Conservation (phyloP, 2,329 filamentous ascomycete species). For the Talaromyces islandicus region DNA sequence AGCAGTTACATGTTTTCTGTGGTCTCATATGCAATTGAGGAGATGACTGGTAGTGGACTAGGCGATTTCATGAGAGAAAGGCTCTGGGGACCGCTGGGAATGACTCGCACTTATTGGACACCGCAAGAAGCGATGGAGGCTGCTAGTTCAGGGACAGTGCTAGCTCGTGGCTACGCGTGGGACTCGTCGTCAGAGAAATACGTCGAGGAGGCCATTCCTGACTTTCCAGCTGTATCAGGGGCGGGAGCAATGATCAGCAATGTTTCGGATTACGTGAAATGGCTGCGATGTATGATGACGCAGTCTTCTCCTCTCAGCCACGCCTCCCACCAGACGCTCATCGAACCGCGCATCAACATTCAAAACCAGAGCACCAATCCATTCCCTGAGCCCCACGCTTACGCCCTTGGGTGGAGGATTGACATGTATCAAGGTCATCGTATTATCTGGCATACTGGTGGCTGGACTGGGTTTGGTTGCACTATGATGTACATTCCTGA, state of each 20-base stretch:
- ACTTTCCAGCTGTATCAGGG: slow-evolving; percentile 1
- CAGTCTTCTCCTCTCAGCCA: slow-evolving; percentile 1
- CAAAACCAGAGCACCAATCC: not conserved
- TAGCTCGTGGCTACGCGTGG: slow-evolving; percentile 1
- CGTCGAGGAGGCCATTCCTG: not conserved
- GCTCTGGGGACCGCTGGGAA: not conserved
- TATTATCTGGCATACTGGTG: not conserved
- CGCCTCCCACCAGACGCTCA: not conserved
- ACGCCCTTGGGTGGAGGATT: slow-evolving; percentile 1
- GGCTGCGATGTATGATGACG: slow-evolving; percentile 2
- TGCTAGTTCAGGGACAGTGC: not conserved
- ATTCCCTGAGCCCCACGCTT: not conserved
- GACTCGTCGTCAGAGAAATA: not conserved
- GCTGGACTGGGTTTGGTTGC: slow-evolving; percentile 3
- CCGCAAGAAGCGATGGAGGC: not conserved
- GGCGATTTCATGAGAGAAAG: not conserved
- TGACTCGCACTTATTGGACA: slow-evolving; percentile 1
- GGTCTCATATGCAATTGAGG: not conserved
- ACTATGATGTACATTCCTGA: slow-evolving; percentile 3
- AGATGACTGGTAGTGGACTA: not conserved
- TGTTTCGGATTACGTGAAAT: not conserved
- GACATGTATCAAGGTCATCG: not conserved
- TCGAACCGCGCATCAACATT: not conserved
- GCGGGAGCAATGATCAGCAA: slow-evolving; percentile 2
- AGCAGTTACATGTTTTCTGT: slow-evolving; percentile 4